These are phyloP conservation scores for Arachnomyces sp. DNA, from an alignment of 2,329 filamentous ascomycete species.

Conservation along the genomic window DNA sequence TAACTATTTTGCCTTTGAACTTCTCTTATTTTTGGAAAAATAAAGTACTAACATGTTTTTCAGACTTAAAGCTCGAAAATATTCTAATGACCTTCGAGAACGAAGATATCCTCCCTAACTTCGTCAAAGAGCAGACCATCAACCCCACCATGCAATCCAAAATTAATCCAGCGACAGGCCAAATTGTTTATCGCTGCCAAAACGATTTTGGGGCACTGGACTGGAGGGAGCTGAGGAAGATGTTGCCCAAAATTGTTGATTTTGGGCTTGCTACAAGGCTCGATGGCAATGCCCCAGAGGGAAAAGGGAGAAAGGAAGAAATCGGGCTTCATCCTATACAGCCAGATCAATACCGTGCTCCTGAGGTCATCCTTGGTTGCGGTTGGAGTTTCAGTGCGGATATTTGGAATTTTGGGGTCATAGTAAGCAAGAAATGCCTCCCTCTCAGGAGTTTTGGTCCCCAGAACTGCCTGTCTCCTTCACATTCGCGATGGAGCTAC, in stretches of 20 bases:
- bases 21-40: no score
- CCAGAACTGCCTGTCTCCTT: no score
- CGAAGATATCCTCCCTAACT: slow-evolving; percentile 13
- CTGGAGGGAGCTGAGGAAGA: not conserved
- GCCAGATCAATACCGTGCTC: slow-evolving; percentile 34
- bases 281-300: no score
- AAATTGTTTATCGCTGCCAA: slow-evolving; percentile 18
- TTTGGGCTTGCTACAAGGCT: no score
- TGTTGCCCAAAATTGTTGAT: not conserved
- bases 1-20: slow-evolving; percentile 8
- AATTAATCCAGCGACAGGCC: slow-evolving; percentile 15
- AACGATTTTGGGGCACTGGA: slow-evolving; percentile 19
- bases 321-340: slow-evolving; percentile 28
- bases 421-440: slow-evolving; percentile 18
- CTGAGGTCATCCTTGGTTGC: slow-evolving; percentile 34
- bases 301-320: slow-evolving; percentile 5
- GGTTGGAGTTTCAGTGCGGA: slow-evolving; percentile 32
- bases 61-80: slow-evolving; percentile 34
- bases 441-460: not conserved
- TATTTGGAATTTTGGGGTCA: slow-evolving; percentile 36
- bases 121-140: slow-evolving; percentile 13
- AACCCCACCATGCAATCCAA: slow-evolving; percentile 17
- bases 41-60: no score
- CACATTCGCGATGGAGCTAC: not conserved
- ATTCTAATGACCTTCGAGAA: slow-evolving; percentile 24